Evolutionary conservation across 2,329 filamentous ascomycete species (phyloP), one percentile per base, ranked within the genome.

Genomic region (Trichoderma sp.): DNA sequence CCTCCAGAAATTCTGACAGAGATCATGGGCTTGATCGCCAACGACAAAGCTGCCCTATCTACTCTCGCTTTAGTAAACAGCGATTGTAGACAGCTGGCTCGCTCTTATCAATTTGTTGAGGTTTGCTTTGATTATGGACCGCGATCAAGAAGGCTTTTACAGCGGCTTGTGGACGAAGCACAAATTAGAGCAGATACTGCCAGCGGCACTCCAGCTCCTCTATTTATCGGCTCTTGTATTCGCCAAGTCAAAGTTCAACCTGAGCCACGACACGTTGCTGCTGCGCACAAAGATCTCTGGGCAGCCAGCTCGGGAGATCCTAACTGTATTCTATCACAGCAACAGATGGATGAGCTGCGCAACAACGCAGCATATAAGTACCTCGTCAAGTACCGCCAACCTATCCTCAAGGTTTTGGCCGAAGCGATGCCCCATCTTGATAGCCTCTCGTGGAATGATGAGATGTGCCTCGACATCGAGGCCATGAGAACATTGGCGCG

Each of bases 21-120:
- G 1, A 58, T 74, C 5, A 55, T 71, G 47, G 39, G 55, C 36
- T 68, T 74, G 2, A n/a, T 75, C n/a, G 62, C 57, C 15, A 65
- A 73, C 6, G 73, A 72, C 8, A 72, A 73, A 65, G n/a, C 50
- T 1, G 23, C 71, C 39, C 61, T 75, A 23, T 67, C 72, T 20
- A 55, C 71, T 15, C 68, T 75, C 32, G 72, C 74, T 34, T 43
- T 74, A 17, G 74, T 73, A 32, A 76, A 73, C 26, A 76, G 73
- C 20, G 73, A 75, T 3, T 76, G 71, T n/a, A 53, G 43, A 1
- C 71, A 68, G 47, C 72, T 76, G 1, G 72, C 72, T 12, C 69
- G 62, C 12, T 73, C 68, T 43, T 58, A 55, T n/a, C 68, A 76
- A 17, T 76, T 73, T 47, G 71, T 62, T 20, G 69, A 72, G 1